These are phyloP conservation scores for Candida ovalis DNA, from an alignment of 805 yeast species.

Conservation along the genomic window DNA sequence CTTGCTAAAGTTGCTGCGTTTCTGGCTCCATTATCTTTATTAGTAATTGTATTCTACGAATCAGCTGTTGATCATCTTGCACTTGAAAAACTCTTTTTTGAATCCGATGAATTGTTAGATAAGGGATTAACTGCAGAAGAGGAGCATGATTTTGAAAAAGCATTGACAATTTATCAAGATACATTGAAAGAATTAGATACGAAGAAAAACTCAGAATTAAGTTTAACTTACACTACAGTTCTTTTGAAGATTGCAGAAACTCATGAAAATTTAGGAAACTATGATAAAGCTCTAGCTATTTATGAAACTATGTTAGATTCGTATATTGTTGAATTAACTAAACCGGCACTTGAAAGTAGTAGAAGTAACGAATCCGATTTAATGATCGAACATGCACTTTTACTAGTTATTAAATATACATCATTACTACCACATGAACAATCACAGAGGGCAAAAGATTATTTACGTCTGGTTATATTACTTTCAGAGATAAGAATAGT, in stretches of 20 bases:
- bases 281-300: slow-evolving; percentile 24
- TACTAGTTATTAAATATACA: slow-evolving; percentile 23
- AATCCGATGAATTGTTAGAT: not conserved
- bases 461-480: slow-evolving; percentile 19
- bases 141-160: slow-evolving; percentile 51
- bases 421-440: slow-evolving; percentile 19
- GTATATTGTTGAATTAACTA: slow-evolving; percentile 3
- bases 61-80: not conserved
- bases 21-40: not conserved
- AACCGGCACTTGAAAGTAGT: not conserved
- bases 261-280: slow-evolving; percentile 47
- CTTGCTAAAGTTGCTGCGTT: not conserved
- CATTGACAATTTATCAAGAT: slow-evolving; percentile 65
- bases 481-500: slow-evolving; percentile 23
- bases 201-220: slow-evolving; percentile 48
- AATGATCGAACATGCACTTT: slow-evolving; percentile 20
- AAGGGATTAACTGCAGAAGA: slow-evolving; percentile 15
- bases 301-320: slow-evolving; percentile 23
- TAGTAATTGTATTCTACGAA: not conserved
- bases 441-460: slow-evolving; percentile 18
- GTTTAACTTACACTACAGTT: slow-evolving; percentile 72
- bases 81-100: not conserved
- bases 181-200: slow-evolving; percentile 50
- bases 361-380: not conserved
- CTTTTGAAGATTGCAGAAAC: slow-evolving; percentile 81